phyloP scores from a whole-genome alignment of 2,329 filamentous ascomycete genomes.

The Decorospora gaudefroyi region DNA sequence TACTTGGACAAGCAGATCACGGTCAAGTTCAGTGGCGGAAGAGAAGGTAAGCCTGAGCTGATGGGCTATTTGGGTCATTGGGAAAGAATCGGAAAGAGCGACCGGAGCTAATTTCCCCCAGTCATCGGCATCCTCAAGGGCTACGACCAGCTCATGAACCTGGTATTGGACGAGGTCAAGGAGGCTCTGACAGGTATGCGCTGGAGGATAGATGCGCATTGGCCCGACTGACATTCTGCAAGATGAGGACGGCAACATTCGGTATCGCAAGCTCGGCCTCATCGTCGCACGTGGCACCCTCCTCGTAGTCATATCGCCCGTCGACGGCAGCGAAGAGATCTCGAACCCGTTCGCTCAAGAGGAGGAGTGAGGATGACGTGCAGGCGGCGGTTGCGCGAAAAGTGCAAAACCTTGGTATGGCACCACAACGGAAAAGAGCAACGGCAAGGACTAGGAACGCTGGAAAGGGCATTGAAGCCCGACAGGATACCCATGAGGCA shows the following conservation, averaged over 20 bases:
- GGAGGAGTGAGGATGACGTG: conserved; percentile 50
- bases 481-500: conserved; percentile 11
- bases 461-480: not conserved
- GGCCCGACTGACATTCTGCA: conserved; percentile 47
- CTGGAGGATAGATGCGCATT: not conserved
- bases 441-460: not conserved
- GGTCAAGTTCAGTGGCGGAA: conserved; percentile 94
- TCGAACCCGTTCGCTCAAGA: conserved; percentile 85
- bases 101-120: conserved; percentile 47
- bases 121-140: conserved; percentile 90
- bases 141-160: conserved; percentile 96
- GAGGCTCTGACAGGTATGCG: conserved; percentile 82
- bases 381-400: not conserved
- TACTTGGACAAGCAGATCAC: conserved; percentile 97
- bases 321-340: conserved; percentile 95
- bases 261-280: conserved; percentile 77
- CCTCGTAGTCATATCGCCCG: conserved; percentile 87
- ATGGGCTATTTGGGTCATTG: conserved; percentile 3
- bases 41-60: conserved; percentile 67
- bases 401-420: not conserved
- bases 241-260: conserved; percentile 93
- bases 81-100: not conserved
- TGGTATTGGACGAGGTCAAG: conserved; percentile 92
- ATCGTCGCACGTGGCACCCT: conserved; percentile 89
- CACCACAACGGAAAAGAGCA: not conserved